Conservation (phyloP, 768 basidiomycete genomes). For the Phallus indusiatus region DNA sequence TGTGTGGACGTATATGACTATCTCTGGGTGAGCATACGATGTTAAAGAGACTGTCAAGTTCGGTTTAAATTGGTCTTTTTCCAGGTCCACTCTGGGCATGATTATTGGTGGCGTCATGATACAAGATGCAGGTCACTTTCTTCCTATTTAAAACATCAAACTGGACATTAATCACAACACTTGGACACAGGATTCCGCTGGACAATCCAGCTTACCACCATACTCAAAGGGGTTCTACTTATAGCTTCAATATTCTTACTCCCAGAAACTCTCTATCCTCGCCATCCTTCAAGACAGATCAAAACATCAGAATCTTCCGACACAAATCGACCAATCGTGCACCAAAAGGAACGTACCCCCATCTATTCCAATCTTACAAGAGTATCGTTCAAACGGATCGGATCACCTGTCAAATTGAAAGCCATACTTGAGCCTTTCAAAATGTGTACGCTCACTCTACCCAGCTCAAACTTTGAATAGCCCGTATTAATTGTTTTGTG, state of each 20-base stretch:
- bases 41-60: background rate
- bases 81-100: constrained; percentile 4
- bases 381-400: background rate
- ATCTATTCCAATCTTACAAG: background rate
- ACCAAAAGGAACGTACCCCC: background rate
- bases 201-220: background rate
- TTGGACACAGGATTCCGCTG: background rate
- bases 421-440: background rate
- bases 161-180: background rate
- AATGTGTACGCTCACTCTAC: background rate
- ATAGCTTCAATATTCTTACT: background rate
- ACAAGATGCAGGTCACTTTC: background rate
- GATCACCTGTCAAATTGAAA: background rate
- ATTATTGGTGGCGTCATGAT: background rate
- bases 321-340: background rate
- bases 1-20: constrained; percentile 10
- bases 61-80: constrained; percentile 10
- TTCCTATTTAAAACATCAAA: background rate
- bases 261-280: background rate
- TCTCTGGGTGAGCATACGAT: constrained; percentile 7
- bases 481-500: background rate
- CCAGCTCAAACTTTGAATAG: background rate
- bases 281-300: background rate
- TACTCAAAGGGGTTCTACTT: background rate
- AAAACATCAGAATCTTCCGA: background rate